Evolutionary conservation across 2,329 filamentous ascomycete genomes (phyloP).

Genomic region (Ciborinia camelliae): DNA sequence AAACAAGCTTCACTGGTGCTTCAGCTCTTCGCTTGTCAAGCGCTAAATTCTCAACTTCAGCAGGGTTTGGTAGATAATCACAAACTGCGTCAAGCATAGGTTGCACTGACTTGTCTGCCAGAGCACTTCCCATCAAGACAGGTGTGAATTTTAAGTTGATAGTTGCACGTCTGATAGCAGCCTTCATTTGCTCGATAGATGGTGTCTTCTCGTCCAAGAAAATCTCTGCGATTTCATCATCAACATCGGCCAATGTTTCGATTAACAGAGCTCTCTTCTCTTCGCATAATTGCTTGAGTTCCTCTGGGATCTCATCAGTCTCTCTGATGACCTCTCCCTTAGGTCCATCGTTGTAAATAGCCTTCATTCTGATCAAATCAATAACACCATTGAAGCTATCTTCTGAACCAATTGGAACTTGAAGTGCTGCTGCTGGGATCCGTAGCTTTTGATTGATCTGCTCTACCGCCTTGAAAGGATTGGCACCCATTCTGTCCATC

Average conservation of each 20-base stretch:
- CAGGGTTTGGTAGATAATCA: conserved; percentile 91
- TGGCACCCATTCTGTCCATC: conserved; percentile 98
- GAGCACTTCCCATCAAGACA: conserved; percentile 92
- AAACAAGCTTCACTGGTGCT: conserved; percentile 78
- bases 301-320: conserved; percentile 78
- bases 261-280: conserved; percentile 84
- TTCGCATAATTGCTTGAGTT: conserved; percentile 69
- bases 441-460: conserved; percentile 97
- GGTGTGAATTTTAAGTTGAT: conserved; percentile 86
- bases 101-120: conserved; percentile 92
- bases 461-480: conserved; percentile 95
- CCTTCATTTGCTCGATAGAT: conserved; percentile 78
- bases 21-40: conserved; percentile 80
- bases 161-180: conserved; percentile 87
- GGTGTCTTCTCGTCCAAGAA: conserved; percentile 86
- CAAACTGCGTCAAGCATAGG: conserved; percentile 96
- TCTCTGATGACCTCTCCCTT: conserved; percentile 74
- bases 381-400: conserved; percentile 91
- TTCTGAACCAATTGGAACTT: conserved; percentile 90
- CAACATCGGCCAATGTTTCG: conserved; percentile 93
- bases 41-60: conserved; percentile 83
- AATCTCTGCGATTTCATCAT: conserved; percentile 94
- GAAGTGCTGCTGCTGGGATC: conserved; percentile 86
- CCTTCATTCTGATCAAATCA: conserved; percentile 87
- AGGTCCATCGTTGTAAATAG: conserved; percentile 85